phyloP scores from a whole-genome alignment of 2,329 filamentous ascomycete species.

The Dactylellina haptotyla region DNA sequence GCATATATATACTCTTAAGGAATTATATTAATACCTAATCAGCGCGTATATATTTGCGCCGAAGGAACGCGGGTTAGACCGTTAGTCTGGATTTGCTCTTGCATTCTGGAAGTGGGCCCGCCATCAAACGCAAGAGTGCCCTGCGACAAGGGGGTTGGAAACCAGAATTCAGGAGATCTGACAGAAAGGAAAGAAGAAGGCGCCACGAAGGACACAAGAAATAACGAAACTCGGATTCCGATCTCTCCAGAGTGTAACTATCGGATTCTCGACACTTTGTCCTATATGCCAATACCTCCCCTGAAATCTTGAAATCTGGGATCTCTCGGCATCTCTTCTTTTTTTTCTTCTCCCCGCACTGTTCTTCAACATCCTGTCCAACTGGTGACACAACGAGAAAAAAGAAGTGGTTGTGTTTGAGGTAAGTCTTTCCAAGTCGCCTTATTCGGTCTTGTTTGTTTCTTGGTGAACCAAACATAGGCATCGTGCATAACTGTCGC shows the following conservation, averaged over 20 bases:
- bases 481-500: too few species aligned
- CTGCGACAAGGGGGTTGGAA: constrained; percentile 39
- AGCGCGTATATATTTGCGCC: background rate
- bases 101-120: constrained; percentile 13
- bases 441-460: too few species aligned
- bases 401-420: too few species aligned
- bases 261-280: constrained; percentile 38
- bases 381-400: too few species aligned
- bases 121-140: constrained; percentile 1
- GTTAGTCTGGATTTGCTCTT: constrained; percentile 23
- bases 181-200: too few species aligned
- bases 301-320: constrained; percentile 32
- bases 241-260: constrained; percentile 17
- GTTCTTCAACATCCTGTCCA: too few species aligned
- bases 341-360: too few species aligned
- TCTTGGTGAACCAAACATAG: too few species aligned
- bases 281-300: constrained; percentile 6
- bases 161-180: constrained; percentile 46
- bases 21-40: background rate
- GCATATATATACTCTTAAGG: too few species aligned
- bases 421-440: too few species aligned
- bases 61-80: constrained; percentile 20
- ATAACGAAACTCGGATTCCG: constrained; percentile 10
- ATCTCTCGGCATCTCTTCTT: constrained; percentile 48
- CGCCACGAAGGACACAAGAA: constrained; percentile 18